phyloP scores from a whole-genome alignment of 2,329 filamentous ascomycete species.

The Penicillium sp. region DNA sequence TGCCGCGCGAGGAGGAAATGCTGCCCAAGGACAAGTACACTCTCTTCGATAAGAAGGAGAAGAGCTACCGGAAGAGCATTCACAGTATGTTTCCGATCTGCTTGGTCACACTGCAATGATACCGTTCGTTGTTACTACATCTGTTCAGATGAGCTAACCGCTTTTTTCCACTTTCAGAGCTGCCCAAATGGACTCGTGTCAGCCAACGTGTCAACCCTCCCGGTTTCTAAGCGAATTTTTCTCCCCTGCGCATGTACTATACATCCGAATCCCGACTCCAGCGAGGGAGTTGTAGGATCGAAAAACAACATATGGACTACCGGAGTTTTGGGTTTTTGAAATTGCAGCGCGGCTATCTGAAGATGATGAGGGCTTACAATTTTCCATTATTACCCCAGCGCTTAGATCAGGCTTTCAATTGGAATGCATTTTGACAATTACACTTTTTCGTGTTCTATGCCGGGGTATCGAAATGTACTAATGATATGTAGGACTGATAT shows the following conservation, averaged over 20 bases:
- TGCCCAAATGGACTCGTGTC: constrained; percentile 91
- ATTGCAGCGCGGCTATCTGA: constrained; percentile 19
- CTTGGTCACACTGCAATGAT: neutral
- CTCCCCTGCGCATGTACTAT: constrained; percentile 30
- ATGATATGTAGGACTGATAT: neutral
- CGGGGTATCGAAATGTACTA: constrained; percentile 1
- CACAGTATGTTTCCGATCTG: constrained; percentile 68
- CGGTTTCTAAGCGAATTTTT: constrained; percentile 63
- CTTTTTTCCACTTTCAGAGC: constrained; percentile 50
- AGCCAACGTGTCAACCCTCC: constrained; percentile 92
- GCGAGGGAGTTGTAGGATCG: constrained; percentile 12
- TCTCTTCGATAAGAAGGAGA: constrained; percentile 93
- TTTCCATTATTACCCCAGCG: constrained; percentile 25
- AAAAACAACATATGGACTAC: constrained; percentile 26
- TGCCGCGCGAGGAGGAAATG: constrained; percentile 97
- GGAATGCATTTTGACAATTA: constrained; percentile 11
- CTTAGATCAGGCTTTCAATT: constrained; percentile 23
- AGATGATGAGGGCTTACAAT: constrained; percentile 20
- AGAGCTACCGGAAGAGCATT: constrained; percentile 92
- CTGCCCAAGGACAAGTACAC: constrained; percentile 95
- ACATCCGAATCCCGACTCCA: constrained; percentile 18
- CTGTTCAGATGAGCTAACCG: neutral
- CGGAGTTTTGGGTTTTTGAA: constrained; percentile 36
- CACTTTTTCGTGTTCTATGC: neutral
- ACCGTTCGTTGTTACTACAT: neutral